Evolutionary conservation across 768 basidiomycete genomes (phyloP), one percentile per base, ranked within the genome.

Genomic region (Coprinopsis sp.): DNA sequence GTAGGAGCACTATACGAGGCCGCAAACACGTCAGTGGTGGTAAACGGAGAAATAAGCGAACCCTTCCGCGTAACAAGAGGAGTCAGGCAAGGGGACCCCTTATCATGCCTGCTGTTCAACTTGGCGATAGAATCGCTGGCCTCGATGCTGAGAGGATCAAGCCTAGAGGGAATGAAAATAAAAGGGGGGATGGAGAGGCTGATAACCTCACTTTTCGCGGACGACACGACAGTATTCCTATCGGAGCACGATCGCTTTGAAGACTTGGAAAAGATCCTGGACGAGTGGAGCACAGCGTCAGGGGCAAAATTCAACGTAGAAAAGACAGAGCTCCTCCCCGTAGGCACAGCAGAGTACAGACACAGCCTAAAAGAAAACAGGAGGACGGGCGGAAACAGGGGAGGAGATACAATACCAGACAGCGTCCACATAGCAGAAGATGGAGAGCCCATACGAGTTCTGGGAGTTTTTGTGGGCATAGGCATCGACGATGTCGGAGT

Each of bases 171-270:
- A 1, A 54, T 65, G 0, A n/a, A 13, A 18, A 13, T 37, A 13
- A n/a, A n/a, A 13, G 36, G 18, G 10, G 28, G 25, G 28, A 25
- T 2, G 13, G 14, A 0, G n/a, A n/a, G n/a, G n/a, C n/a, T n/a
- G n/a, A n/a, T n/a, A n/a, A n/a, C n/a, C n/a, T n/a, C n/a, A n/a
- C 62, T 74, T 0, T 74, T 72, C 48, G 68, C 71, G 0, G 68
- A 74, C 49, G 70, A 74, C 48, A 72, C 70, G 7, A 64, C 63
- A 2, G 61, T 62, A 0, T 69, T 58, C 51, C 62, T 75, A 0
- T 53, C 53, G 2, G 54, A 59, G 33, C 6, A 47, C 0, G 70
- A 74, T 40, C 38, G 53, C 6, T 63, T 61, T 10, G 30, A 37
- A 0, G 48, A 44, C 1, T 59, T 76, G 0, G 27, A 51, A 2